These are phyloP conservation scores for Harringtonia aguacate DNA, from an alignment of 2,329 filamentous ascomycete genomes.

Conservation along the genomic window DNA sequence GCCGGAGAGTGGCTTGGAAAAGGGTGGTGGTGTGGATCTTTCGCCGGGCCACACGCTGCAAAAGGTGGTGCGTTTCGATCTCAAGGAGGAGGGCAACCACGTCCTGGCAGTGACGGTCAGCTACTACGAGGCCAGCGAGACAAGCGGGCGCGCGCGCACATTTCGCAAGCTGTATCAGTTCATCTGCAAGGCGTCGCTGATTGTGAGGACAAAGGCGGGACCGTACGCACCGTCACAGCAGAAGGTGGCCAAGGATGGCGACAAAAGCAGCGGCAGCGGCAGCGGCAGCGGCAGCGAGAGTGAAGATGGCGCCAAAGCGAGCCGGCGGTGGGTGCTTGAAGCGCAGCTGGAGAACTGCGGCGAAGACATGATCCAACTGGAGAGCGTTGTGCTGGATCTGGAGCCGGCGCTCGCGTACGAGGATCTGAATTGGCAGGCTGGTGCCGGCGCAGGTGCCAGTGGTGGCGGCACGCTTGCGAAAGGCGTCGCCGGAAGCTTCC, in stretches of 20 bases:
- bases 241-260: too few species aligned
- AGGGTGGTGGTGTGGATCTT: slow-evolving; percentile 34
- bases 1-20: background rate
- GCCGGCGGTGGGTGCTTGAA: slow-evolving; percentile 63
- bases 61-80: slow-evolving; percentile 70
- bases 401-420: slow-evolving; percentile 38
- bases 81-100: slow-evolving; percentile 91
- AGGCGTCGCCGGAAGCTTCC: too few species aligned
- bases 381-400: slow-evolving; percentile 48
- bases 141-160: slow-evolving; percentile 61
- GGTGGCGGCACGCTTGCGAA: too few species aligned
- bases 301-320: slow-evolving; percentile 22
- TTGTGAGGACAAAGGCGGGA: slow-evolving; percentile 82
- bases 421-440: slow-evolving; percentile 47
- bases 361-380: slow-evolving; percentile 70
- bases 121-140: slow-evolving; percentile 78
- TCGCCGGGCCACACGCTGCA: slow-evolving; percentile 60
- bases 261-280: background rate
- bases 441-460: too few species aligned
- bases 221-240: slow-evolving; percentile 35
- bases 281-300: too few species aligned
- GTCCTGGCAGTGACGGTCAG: slow-evolving; percentile 88
- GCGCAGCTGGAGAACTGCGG: slow-evolving; percentile 94
- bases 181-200: slow-evolving; percentile 78
- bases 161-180: slow-evolving; percentile 97